A percentile compares a stretch with the other conserved stretches of the same genome.
These are phyloP conservation scores for Acacia melanoxylon DNA, from an alignment of 306 rosid genomes.

Conservation along the genomic window DNA sequence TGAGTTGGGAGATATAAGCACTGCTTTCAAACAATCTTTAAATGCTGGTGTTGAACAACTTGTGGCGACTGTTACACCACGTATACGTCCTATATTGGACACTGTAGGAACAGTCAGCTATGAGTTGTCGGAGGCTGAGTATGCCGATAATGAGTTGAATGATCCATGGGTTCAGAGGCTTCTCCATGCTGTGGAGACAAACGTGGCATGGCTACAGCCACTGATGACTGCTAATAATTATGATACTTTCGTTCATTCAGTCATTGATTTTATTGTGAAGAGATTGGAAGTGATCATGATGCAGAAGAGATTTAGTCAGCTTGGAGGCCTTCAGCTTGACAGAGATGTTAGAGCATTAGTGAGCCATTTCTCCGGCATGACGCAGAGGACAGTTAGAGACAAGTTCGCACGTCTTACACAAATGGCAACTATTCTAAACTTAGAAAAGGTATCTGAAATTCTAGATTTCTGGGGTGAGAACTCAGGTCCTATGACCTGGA, in stretches of 20 bases:
- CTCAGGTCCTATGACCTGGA: slow-evolving; percentile 99
- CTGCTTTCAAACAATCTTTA: slow-evolving; percentile 83
- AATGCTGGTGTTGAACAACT: slow-evolving; percentile 83
- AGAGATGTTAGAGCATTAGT: slow-evolving; percentile 92
- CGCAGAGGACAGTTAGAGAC: slow-evolving; percentile 93
- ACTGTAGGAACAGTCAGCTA: slow-evolving; percentile 83
- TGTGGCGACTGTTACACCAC: slow-evolving; percentile 75
- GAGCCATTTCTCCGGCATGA: slow-evolving; percentile 89
- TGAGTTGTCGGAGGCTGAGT: slow-evolving; percentile 87
- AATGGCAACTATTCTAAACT: slow-evolving; percentile 91
- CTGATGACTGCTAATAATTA: slow-evolving; percentile 90
- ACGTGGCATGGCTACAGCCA: slow-evolving; percentile 85
- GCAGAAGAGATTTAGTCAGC: slow-evolving; percentile 95
- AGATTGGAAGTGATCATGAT: slow-evolving; percentile 85
- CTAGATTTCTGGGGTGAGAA: slow-evolving; percentile 99
- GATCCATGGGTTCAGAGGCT: slow-evolving; percentile 99
- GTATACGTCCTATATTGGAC: slow-evolving; percentile 81
- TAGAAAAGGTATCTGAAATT: slow-evolving; percentile 95
- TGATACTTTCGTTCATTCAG: slow-evolving; percentile 76
- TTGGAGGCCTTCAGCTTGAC: slow-evolving; percentile 97
- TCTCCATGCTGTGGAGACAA: slow-evolving; percentile 88
- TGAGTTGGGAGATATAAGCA: slow-evolving; percentile 84
- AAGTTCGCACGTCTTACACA: slow-evolving; percentile 95
- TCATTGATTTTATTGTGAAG: slow-evolving; percentile 72
- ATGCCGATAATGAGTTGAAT: slow-evolving; percentile 93